Evolutionary conservation across 2,329 filamentous ascomycete genomes (phyloP), one percentile per base, ranked within the genome.

Genomic region (Microdochium bolleyi): DNA sequence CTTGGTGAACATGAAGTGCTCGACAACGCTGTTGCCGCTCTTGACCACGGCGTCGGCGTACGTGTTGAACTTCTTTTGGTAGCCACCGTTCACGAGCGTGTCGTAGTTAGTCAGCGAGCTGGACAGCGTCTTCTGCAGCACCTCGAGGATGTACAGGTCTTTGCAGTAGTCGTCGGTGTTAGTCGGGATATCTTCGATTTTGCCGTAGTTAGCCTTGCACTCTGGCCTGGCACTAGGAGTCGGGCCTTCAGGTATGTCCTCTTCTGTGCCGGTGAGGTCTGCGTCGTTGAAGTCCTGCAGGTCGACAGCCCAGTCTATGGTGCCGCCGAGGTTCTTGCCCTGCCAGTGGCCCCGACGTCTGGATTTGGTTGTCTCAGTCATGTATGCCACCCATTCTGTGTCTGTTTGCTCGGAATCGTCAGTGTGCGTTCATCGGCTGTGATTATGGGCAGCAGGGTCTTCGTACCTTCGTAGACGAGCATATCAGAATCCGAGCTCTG

Each of bases 241-340:
- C 14, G 30, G 30, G n/a, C n/a, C 30, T 8, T 34, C 30, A 8
- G 30, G 30, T 8, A 34, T 14, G 8, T 34, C 30, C 30, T 34
- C 30, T 14, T 34, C 14, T 8, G 14, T 8, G 14, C 30, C 30
- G 30, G 30, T 34, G 32, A 50, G 19, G 48, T 57, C 46, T 10
- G 52, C 51, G 9, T 49, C 16, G 37, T 19, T 46, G 25, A 58
- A 60, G 4, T 21, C 34, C 24, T 59, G 52, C 13, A 70, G 54
- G 54, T 70, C 67, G 27, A 61, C 56, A 9, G 68, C 68, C 67
- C 66, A 71, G 49, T 70, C 62, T 19, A 56, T 54, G 14, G 54
- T 66, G 1, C 67, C 67, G 1, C 53, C 61, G 37, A 70, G 59
- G 37, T 63, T 62, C 1, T 60, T 37, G 0, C 22, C 38, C 32